Conservation (phyloP, 805 yeast species). For the Citeromyces matritensis region DNA sequence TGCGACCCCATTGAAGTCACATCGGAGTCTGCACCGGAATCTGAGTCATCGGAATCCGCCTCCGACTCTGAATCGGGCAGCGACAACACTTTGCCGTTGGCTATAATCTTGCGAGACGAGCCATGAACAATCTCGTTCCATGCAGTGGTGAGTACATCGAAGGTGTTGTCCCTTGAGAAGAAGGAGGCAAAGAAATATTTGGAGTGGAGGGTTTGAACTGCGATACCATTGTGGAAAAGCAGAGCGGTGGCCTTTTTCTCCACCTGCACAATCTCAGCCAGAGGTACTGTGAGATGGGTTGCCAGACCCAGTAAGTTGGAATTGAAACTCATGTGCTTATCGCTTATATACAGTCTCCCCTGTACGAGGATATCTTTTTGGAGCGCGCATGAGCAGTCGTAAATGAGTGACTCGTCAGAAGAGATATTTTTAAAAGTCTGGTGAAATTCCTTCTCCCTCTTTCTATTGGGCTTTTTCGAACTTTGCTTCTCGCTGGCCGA, state of each 20-base stretch:
- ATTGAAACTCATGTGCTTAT: slow-evolving; percentile 41
- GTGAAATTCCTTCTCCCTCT: slow-evolving; percentile 47
- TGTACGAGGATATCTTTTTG: slow-evolving; percentile 54
- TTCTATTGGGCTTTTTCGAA: slow-evolving; percentile 20
- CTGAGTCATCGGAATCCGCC: slow-evolving; percentile 2
- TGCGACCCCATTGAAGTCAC: too few species aligned
- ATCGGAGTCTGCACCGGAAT: slow-evolving; percentile 1
- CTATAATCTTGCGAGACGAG: slow-evolving; percentile 1
- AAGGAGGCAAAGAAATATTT: slow-evolving; percentile 53
- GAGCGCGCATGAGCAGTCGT: slow-evolving; percentile 51
- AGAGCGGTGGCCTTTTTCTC: slow-evolving; percentile 55
- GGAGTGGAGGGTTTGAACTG: slow-evolving; percentile 45
- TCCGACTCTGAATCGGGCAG: slow-evolving; percentile 3
- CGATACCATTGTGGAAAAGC: slow-evolving; percentile 56
- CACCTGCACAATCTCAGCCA: slow-evolving; percentile 45
- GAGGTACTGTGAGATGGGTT: slow-evolving; percentile 40
- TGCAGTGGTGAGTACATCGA: slow-evolving; percentile 34
- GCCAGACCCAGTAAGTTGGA: slow-evolving; percentile 58
- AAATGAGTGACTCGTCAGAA: slow-evolving; percentile 33
- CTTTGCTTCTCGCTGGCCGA: not conserved
- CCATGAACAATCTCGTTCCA: slow-evolving; percentile 36
- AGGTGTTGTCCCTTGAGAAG: slow-evolving; percentile 40
- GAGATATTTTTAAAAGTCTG: slow-evolving; percentile 38
- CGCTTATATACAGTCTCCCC: slow-evolving; percentile 47
- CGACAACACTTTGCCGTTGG: not conserved